Evolutionary conservation across 345 rosid genomes (phyloP), one percentile per base, ranked within the genome.

Genomic region (Acer negundo): DNA sequence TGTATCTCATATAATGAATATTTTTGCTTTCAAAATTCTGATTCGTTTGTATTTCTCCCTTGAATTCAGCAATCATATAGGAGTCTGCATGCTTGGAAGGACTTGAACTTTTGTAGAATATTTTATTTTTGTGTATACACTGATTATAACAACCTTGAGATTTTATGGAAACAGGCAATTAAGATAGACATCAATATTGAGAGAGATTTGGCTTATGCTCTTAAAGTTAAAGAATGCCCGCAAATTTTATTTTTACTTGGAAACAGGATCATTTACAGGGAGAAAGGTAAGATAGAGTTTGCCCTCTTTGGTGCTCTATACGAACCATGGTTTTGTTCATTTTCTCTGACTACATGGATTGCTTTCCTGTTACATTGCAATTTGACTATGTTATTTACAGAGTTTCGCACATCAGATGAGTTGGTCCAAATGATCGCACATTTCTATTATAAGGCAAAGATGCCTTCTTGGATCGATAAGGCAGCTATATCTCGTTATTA

Each of bases 201-300:
- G 87, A 93, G 87, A 80, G 99, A 93, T 84, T 76, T 92, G 85
- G 95, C 97, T n/a, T 93, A 93, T 87, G 96, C 98, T 83, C 97
- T 95, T 62, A 91, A 90, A 86, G 98, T 85, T 69, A 92, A 87
- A 84, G 91, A 89, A 58, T 81, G 96, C 61, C 99, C 98, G 1
- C 95, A 93, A 78, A 82, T 93, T 84, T 75, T 95, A 22, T 93
- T 93, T 80, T 87, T 95, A 80, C 86, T 89, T 0, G 99, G 98
- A 75, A 85, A 86, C 82, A 77, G 77, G 82, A 83, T 95, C 69
- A 23, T 93, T 22, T 93, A 93, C 78, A 86, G 93, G 75, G 99
- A 93, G 86, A 91, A 82, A 90, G 96, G 99, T 93, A 69, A 83
- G 82, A 72, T 15, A 17, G 28, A 10, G 19, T 78, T 16, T 68